Conservation (phyloP, 345 rosid species). For the Cardiospermum halicacabum region DNA sequence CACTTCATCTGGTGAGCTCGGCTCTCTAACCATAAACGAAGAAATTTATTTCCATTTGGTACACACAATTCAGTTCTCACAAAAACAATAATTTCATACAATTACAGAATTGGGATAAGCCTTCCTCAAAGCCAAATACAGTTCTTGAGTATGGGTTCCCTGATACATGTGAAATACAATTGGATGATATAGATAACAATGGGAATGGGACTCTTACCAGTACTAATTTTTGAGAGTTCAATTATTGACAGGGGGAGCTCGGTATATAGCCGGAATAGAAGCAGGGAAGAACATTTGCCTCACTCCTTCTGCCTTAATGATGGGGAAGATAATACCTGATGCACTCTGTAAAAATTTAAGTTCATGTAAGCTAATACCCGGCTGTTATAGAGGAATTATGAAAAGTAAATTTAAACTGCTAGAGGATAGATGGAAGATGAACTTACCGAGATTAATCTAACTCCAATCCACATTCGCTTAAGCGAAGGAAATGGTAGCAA, state of each 20-base stretch:
- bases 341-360: constrained; percentile 28
- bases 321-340: constrained; percentile 41
- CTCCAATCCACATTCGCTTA: constrained; percentile 43
- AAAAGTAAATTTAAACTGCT: neutral
- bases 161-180: neutral
- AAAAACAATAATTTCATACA: neutral
- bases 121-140: neutral
- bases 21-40: no score
- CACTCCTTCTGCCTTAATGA: constrained; percentile 44
- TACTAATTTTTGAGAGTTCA: neutral
- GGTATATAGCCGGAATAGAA: constrained; percentile 24
- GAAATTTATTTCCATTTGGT: neutral
- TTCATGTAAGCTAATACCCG: neutral
- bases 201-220: neutral
- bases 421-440: neutral
- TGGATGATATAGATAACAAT: neutral
- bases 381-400: neutral
- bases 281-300: constrained; percentile 49
- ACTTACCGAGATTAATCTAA: constrained; percentile 40
- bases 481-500: constrained; percentile 48
- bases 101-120: neutral
- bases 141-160: neutral
- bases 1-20: no score
- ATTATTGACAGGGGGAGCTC: constrained; percentile 21
- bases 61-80: neutral